Conservation (phyloP, 257 asterid species). For the Salvia hispanica region DNA sequence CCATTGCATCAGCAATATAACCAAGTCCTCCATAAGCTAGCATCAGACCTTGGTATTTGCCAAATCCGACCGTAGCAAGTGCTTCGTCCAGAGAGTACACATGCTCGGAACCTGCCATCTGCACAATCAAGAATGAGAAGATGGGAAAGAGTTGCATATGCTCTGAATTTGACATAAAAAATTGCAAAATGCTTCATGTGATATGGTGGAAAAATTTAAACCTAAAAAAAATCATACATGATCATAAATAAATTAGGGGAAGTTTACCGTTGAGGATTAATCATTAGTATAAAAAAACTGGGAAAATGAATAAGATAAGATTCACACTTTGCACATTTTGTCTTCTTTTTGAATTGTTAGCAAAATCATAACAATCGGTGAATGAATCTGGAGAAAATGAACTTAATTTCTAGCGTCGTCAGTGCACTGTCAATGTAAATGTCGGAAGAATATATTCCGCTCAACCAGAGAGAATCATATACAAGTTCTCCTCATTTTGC, state of each 20-base stretch:
- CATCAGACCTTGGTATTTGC: conserved; percentile 49
- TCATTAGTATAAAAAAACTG: not conserved
- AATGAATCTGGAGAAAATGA: too few species aligned
- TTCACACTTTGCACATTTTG: not conserved
- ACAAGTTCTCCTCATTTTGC: too few species aligned
- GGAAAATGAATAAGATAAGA: not conserved
- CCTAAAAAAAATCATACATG: not conserved
- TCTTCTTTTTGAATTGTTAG: too few species aligned
- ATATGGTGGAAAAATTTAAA: not conserved
- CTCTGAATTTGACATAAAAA: too few species aligned
- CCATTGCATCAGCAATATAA: conserved; percentile 51
- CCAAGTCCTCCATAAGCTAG: conserved; percentile 56
- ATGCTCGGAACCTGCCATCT: conserved; percentile 43
- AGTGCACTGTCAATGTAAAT: conserved; percentile 2
- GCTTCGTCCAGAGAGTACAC: conserved; percentile 50
- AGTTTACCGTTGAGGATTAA: too few species aligned
- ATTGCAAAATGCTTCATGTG: not conserved
- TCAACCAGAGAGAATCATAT: not conserved
- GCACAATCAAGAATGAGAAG: conserved; percentile 14
- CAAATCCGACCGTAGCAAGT: conserved; percentile 45
- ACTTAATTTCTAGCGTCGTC: conserved; percentile 20
- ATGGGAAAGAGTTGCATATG: conserved; percentile 8
- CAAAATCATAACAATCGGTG: not conserved
- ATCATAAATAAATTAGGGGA: not conserved
- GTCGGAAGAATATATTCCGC: not conserved